Conservation (phyloP, 495 filamentous ascomycete species). For the Xanthoparmelia taractica region DNA sequence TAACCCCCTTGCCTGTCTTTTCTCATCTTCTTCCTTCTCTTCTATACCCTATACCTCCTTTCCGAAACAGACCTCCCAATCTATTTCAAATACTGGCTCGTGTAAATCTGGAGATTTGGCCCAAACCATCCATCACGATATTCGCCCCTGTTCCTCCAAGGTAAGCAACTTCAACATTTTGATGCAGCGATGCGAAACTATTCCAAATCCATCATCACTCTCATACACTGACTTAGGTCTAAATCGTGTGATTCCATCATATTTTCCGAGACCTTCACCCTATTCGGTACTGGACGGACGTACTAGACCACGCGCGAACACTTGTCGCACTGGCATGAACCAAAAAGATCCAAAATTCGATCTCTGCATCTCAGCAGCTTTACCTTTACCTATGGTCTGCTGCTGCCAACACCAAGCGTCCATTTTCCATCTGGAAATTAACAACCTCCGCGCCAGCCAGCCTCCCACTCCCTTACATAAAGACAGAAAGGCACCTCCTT, state of each 20-base stretch:
- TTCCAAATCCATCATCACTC: conserved; percentile 14
- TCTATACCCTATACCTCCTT: no score
- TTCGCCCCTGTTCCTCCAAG: neutral
- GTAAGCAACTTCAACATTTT: conserved; percentile 4
- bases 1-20: neutral
- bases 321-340: neutral
- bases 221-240: neutral
- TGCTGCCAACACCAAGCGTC: conserved; percentile 1
- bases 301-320: neutral
- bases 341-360: neutral
- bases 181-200: conserved; percentile 1
- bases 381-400: neutral
- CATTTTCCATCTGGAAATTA: neutral
- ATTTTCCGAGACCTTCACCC: conserved; percentile 6
- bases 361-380: neutral
- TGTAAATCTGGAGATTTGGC: neutral
- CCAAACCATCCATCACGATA: neutral
- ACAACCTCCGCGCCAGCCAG: neutral
- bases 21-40: neutral
- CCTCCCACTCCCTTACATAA: conserved; percentile 19
- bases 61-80: neutral
- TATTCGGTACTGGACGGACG: conserved; percentile 1
- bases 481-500: conserved; percentile 10
- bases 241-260: conserved; percentile 2
- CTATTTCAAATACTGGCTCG: neutral